Evolutionary conservation across 1,284 basidiomycete species (phyloP).

Genomic region (Pseudozyma tsukubaensis): DNA sequence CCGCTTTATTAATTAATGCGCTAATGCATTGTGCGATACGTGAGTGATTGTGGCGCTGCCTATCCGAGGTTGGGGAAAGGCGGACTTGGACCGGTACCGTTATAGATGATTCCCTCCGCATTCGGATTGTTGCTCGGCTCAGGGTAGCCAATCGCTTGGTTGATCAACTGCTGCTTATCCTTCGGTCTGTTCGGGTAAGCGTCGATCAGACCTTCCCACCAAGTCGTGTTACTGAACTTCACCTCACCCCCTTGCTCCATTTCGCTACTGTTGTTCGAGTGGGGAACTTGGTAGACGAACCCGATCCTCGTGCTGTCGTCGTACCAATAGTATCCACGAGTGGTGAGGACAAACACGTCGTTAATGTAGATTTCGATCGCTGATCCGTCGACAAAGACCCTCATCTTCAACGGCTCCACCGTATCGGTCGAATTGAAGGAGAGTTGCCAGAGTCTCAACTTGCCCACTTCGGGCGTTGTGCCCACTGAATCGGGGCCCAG

Average conservation of each 20-base stretch:
- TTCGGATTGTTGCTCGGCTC: slow-evolving; percentile 36
- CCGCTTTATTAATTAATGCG: not conserved
- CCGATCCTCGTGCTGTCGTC: slow-evolving; percentile 18
- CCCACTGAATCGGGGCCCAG: slow-evolving; percentile 16
- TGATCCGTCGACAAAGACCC: slow-evolving; percentile 41
- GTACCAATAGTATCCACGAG: slow-evolving; percentile 41
- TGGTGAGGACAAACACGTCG: slow-evolving; percentile 37
- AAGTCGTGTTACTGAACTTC: slow-evolving; percentile 9
- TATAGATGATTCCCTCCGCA: slow-evolving; percentile 22
- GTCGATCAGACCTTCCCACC: slow-evolving; percentile 44
- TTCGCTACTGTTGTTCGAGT: not conserved
- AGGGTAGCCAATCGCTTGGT: slow-evolving; percentile 21
- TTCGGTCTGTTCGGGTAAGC: slow-evolving; percentile 36
- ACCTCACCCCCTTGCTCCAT: slow-evolving; percentile 1
- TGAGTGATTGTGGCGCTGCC: not conserved
- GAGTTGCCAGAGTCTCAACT: slow-evolving; percentile 35
- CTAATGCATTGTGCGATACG: not conserved
- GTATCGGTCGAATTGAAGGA: not conserved
- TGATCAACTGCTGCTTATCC: slow-evolving; percentile 26
- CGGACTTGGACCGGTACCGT: slow-evolving; percentile 24
- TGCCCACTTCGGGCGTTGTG: slow-evolving; percentile 23
- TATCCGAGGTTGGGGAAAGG: slow-evolving; percentile 23
- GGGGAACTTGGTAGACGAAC: slow-evolving; percentile 30
- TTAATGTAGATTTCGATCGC: slow-evolving; percentile 47
- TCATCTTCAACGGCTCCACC: slow-evolving; percentile 13